Base-by-base conservation (phyloP, 768 basidiomycete genomes). In the Kwoniella bestiolae region DNA sequence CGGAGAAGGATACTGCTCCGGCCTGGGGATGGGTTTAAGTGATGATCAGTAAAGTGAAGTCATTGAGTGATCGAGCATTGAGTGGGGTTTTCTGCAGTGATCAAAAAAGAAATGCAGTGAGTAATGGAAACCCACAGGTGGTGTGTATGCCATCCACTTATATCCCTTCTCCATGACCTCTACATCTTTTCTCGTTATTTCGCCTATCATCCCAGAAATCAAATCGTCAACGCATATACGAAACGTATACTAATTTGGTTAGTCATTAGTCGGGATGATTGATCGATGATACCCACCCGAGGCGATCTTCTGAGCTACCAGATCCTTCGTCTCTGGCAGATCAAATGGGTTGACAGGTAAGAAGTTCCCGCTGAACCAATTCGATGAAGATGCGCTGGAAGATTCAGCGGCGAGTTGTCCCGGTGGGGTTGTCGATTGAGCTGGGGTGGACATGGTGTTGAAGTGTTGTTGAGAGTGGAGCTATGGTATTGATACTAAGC, bases 161-260 rank as follows among this genome's bases (percentile, higher is more conserved):
- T 65, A 65, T 29, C 63, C 63, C 29, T 65, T 58, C 44, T 65
- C 63, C 63, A 65, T 65, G 28, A 65, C 31, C n/a, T 59, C 56
- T 2, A 65, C 63, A 59, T 65, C 63, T 25, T 28, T 29, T 34
- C 32, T 46, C 16, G 63, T 65, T 9, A 65, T 65, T 34, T 65
- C 63, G 23, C 63, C 63, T 65, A 45, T 21, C 3, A 12, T n/a
- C n/a, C n/a, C n/a, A n/a, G 34, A 35, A 16, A 14, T 28, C 28
- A 53, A 31, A 34, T 5, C 18, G 31, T 60, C 52, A 53, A 26
- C 55, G 9, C 14, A 47, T 28, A 45, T 31, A 21, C 1, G 21
- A 28, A 5, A 5, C 41, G 9, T 14, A 16, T 49, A 2, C 9
- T n/a, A n/a, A n/a, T n/a, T n/a, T n/a, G n/a, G n/a, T n/a, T n/a